Base-by-base conservation (phyloP, 2,329 filamentous ascomycete genomes). In the Hypoxylon sp. region DNA sequence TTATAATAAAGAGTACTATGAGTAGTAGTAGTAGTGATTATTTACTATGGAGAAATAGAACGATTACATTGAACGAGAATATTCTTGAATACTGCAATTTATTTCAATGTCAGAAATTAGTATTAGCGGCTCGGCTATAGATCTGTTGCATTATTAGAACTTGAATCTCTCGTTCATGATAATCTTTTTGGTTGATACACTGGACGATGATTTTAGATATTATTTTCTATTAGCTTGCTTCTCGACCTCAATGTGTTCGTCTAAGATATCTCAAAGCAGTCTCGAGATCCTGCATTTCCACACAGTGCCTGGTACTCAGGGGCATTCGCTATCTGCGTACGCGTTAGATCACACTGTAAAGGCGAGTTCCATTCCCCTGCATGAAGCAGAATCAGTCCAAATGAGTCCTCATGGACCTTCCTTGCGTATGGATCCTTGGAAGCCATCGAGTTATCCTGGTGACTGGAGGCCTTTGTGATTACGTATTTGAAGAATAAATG, bases 181-280 rank as follows among this genome's bases (percentile, higher is more conserved):
- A 14, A 46, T 21, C 41, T 19, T 46, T 17, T 46, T 52, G 50
- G 10, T 52, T 38, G 13, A 52, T 38, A 23, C 17, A 21, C 41
- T 46, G 23, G 17, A 46, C 17, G 7, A 21, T 46, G 9, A 21
- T 11, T 6, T 46, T 13, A 46, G 41, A 3, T 23, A 23, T 25
- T 21, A 9, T 32, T 21, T 19, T n/a, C 5, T 34, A 30, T n/a
- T 36, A 17, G 13, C 13, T 30, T 17, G 28, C 14, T 13, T 30
- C 28, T 30, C 3, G 13, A 52, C n/a, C 17, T 34, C 28, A 10
- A 21, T 34, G 7, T 36, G 36, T 30, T 6, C 19, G 13, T 32
- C 50, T 52, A 3, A 38, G 5, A 5, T n/a, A 10, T 13, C 13
- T 52, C 2, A 52, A 14, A 21, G 50, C 32, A n/a, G 7, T 52